A percentile compares a stretch with the other conserved stretches of the same genome.
These are phyloP conservation scores for Aspergillus japonicus DNA, from an alignment of 2,329 filamentous ascomycete genomes.

Conservation along the genomic window DNA sequence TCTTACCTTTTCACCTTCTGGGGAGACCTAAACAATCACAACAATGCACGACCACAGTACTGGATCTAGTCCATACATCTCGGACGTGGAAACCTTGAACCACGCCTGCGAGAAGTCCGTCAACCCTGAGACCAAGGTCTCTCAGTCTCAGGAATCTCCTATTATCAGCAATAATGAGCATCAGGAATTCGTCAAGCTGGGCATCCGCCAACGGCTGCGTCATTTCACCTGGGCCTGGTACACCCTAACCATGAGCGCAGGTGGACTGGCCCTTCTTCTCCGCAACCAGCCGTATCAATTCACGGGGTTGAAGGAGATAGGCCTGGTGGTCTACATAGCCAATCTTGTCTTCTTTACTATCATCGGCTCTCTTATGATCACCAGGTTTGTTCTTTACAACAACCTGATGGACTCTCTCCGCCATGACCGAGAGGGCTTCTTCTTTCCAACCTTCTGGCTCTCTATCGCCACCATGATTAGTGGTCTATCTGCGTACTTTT, in stretches of 20 bases:
- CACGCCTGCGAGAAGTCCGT: not conserved
- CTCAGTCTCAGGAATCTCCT: not conserved
- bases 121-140: not conserved
- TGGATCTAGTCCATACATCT: not conserved
- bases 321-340: constrained; percentile 65
- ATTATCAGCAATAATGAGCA: not conserved
- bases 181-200: not conserved
- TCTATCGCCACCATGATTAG: constrained; percentile 67
- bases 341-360: constrained; percentile 65
- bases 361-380: constrained; percentile 54
- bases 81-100: not conserved
- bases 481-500: constrained; percentile 65
- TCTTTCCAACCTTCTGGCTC: constrained; percentile 71
- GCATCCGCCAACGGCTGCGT: constrained; percentile 27
- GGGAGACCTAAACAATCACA: not conserved
- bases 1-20: not conserved
- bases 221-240: constrained; percentile 74
- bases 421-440: constrained; percentile 67
- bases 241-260: constrained; percentile 72
- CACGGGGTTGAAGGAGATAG: constrained; percentile 61
- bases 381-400: constrained; percentile 62
- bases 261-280: constrained; percentile 65
- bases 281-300: constrained; percentile 64
- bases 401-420: constrained; percentile 57
- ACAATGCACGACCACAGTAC: not conserved